Conservation (phyloP, 192 early-diverging fungal genomes). For the Entomortierella chlamydospora region DNA sequence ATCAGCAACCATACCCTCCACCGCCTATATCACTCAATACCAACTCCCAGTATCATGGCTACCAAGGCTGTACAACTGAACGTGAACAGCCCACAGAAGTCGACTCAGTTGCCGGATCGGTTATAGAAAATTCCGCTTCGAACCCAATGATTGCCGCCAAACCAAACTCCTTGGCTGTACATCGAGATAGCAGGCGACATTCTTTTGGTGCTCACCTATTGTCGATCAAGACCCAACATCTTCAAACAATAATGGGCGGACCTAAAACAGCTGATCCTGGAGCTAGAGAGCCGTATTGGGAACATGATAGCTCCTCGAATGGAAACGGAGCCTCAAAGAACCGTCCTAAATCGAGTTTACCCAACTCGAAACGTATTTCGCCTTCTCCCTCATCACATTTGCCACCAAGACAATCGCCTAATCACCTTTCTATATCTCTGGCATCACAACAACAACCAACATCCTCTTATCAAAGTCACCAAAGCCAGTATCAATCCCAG, state of each 20-base stretch:
- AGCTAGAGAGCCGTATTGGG: not conserved
- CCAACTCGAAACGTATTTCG: slow-evolving; percentile 2
- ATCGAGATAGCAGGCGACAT: slow-evolving; percentile 25
- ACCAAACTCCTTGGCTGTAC: not conserved
- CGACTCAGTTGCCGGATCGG: not conserved
- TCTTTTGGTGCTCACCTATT: slow-evolving; percentile 14
- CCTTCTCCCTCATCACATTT: slow-evolving; percentile 15
- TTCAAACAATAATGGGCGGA: slow-evolving; percentile 11
- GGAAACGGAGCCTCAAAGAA: not conserved
- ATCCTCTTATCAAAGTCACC: not conserved
- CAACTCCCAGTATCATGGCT: not conserved
- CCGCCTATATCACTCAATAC: slow-evolving; percentile 12
- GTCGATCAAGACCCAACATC: slow-evolving; percentile 26
- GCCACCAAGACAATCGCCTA: slow-evolving; percentile 25
- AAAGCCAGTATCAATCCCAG: not conserved
- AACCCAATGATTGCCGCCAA: not conserved
- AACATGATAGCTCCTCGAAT: not conserved
- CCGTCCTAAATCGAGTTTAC: not conserved
- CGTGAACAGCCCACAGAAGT: not conserved
- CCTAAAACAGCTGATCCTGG: slow-evolving; percentile 26
- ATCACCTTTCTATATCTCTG: slow-evolving; percentile 21
- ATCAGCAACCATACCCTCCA: slow-evolving; percentile 37
- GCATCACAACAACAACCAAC: not conserved
- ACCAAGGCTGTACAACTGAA: not conserved
- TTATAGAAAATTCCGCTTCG: not conserved